Conservation (phyloP, 352 stramenopile genomes). For the Phytophthora citrophthora region DNA sequence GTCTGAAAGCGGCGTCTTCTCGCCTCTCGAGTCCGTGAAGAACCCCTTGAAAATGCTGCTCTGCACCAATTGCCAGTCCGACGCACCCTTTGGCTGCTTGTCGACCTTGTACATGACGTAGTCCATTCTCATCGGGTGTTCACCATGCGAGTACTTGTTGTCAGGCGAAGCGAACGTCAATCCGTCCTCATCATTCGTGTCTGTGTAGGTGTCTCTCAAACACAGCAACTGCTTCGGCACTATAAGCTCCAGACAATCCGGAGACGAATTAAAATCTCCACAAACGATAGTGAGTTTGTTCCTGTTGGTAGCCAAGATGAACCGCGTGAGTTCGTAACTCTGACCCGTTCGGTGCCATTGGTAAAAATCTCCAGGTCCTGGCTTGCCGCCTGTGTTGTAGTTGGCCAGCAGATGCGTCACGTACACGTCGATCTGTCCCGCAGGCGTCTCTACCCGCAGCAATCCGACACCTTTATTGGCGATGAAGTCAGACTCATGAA, state of each 20-base stretch:
- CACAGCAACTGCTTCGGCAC: conserved; percentile 57
- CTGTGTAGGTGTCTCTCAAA: conserved; percentile 73
- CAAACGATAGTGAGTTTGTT: conserved; percentile 69
- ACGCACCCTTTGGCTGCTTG: conserved; percentile 10
- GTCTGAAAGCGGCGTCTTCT: conserved; percentile 75
- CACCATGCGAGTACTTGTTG: conserved; percentile 83
- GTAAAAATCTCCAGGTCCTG: conserved; percentile 72
- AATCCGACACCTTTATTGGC: conserved; percentile 82
- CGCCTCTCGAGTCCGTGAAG: conserved; percentile 66
- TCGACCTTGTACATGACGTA: conserved; percentile 80
- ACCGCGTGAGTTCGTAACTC: conserved; percentile 78
- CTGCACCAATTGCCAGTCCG: conserved; percentile 54
- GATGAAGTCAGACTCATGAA: conserved; percentile 84
- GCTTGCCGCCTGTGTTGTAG: conserved; percentile 75
- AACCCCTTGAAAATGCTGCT: conserved; percentile 84
- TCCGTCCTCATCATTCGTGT: conserved; percentile 69
- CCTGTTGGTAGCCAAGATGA: conserved; percentile 64
- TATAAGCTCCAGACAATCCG: conserved; percentile 73
- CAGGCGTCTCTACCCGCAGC: conserved; percentile 64
- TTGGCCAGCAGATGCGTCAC: conserved; percentile 83
- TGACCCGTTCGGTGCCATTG: conserved; percentile 67
- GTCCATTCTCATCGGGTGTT: conserved; percentile 88
- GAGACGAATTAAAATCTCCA: conserved; percentile 85
- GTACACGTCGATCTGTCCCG: conserved; percentile 74
- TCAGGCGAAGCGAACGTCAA: conserved; percentile 79